Evolutionary conservation across 1,284 basidiomycete species (phyloP).

Genomic region (Inonotus obliquus): DNA sequence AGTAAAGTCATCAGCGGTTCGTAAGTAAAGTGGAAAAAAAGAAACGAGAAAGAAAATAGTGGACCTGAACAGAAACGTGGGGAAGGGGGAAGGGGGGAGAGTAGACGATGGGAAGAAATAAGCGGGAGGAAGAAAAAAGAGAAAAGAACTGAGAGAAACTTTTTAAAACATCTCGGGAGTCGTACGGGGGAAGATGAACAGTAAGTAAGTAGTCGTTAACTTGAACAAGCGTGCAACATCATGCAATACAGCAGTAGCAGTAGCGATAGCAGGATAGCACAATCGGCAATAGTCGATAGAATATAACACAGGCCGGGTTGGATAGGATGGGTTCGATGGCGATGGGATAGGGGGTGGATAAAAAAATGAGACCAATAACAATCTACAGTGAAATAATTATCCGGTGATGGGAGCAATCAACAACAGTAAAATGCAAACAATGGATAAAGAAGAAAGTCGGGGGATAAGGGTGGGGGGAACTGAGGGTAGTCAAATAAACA

Average conservation of each 20-base stretch:
- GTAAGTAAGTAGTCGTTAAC: no score
- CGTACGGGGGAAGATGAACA: no score
- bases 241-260: slow-evolving; percentile 6
- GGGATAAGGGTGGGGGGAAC: not conserved
- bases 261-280: slow-evolving; percentile 11
- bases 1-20: not conserved
- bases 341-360: not conserved
- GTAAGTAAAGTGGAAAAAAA: not conserved
- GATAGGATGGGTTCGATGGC: not conserved
- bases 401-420: not conserved
- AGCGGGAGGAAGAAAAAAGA: no score
- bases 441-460: not conserved
- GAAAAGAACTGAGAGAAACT: no score
- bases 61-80: not conserved
- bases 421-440: not conserved
- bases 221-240: slow-evolving; percentile 8
- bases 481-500: not conserved
- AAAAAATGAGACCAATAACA: not conserved
- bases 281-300: slow-evolving; percentile 1
- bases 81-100: not conserved
- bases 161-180: no score
- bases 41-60: not conserved
- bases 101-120: not conserved
- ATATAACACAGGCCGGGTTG: no score
- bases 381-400: not conserved